Percentiles rank a stretch among this genome's conserved stretches.
phyloP scores from a whole-genome alignment of 176 grass and related monocot species.

The Zoysia japonica region DNA sequence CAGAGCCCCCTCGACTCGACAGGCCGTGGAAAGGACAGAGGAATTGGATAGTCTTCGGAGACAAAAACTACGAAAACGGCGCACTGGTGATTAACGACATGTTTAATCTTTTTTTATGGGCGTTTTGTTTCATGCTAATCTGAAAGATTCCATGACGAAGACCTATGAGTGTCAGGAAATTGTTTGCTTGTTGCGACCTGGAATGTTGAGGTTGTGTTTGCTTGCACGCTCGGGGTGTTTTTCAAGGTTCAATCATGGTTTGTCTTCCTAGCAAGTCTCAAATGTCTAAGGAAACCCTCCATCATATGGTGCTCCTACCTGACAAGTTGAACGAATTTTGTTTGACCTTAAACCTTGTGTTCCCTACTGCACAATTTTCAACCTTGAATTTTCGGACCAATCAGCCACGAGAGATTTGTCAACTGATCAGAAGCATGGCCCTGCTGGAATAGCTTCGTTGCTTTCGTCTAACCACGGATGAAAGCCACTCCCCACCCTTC shows the following conservation, averaged over 20 bases:
- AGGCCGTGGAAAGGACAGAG: conserved; percentile 20
- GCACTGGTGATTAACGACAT: conserved; percentile 11
- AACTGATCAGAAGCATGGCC: neutral
- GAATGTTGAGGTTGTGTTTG: conserved; percentile 2
- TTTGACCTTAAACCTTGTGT: neutral
- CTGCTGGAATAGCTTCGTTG: neutral
- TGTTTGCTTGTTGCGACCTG: neutral
- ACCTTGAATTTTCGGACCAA: no score
- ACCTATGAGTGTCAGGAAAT: conserved; percentile 2
- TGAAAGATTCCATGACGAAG: conserved; percentile 20
- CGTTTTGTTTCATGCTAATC: neutral
- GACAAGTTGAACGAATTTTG: neutral
- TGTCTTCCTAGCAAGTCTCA: neutral
- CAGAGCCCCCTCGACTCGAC: conserved; percentile 1
- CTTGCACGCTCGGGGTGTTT: neutral
- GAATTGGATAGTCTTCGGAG: conserved; percentile 35
- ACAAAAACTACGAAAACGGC: neutral
- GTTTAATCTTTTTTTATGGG: neutral
- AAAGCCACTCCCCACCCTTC: neutral
- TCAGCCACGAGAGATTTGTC: neutral
- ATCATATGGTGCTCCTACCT: no score
- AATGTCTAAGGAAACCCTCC: neutral
- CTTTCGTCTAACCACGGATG: conserved; percentile 11
- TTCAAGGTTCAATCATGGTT: neutral
- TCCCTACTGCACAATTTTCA: neutral